phyloP scores from a whole-genome alignment of 345 rosid species.

The Conringia planisiliqua region DNA sequence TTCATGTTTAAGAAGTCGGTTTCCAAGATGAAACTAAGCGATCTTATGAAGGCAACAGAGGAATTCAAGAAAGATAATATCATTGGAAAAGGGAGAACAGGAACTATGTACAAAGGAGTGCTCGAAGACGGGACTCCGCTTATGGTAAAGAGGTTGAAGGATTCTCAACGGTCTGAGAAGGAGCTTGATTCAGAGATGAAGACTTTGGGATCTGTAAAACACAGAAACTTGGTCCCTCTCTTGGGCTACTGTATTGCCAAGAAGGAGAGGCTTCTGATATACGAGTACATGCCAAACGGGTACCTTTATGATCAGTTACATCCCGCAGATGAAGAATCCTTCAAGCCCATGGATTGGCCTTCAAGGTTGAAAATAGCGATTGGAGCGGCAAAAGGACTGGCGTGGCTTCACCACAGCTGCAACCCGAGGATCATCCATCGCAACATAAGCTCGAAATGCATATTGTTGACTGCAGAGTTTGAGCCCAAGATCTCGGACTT shows the following conservation, averaged over 20 bases:
- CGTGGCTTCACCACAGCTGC: slow-evolving; percentile 96
- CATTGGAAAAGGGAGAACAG: slow-evolving; percentile 84
- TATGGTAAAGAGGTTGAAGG: slow-evolving; percentile 89
- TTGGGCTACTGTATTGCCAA: slow-evolving; percentile 72
- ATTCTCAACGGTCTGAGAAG: slow-evolving; percentile 81
- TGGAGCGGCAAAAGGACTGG: slow-evolving; percentile 80
- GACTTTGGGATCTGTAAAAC: slow-evolving; percentile 78
- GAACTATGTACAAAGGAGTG: slow-evolving; percentile 75
- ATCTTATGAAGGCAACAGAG: slow-evolving; percentile 88
- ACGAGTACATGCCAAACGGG: slow-evolving; percentile 73
- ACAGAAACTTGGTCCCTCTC: slow-evolving; percentile 82
- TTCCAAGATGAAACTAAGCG: slow-evolving; percentile 71
- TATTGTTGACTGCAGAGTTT: slow-evolving; percentile 65
- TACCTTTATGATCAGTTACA: slow-evolving; percentile 61
- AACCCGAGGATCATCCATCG: slow-evolving; percentile 94
- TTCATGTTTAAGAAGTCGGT: slow-evolving; percentile 79
- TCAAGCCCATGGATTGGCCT: slow-evolving; percentile 75
- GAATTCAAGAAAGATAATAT: slow-evolving; percentile 72
- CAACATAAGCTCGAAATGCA: slow-evolving; percentile 90
- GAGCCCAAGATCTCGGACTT: slow-evolving; percentile 95
- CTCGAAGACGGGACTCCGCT: slow-evolving; percentile 69
- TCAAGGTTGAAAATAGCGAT: slow-evolving; percentile 78
- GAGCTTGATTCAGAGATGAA: slow-evolving; percentile 79
- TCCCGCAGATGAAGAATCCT: slow-evolving; percentile 39
- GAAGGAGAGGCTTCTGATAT: slow-evolving; percentile 77